Base-by-base conservation (phyloP, 2,329 filamentous ascomycete species). In the Xylaria sp. region DNA sequence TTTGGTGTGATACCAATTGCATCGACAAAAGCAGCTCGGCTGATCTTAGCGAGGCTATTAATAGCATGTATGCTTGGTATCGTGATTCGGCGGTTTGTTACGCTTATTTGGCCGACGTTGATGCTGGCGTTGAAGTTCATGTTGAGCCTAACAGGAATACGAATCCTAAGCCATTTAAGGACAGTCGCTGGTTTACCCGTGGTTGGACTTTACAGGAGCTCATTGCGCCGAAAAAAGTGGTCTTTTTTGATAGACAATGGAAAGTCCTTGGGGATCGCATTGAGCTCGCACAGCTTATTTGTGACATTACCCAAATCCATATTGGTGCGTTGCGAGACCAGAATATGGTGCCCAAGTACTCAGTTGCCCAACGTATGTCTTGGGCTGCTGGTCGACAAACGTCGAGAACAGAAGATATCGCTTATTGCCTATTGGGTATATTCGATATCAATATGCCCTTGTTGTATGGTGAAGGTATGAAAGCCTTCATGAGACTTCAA, bases 401-500 rank as follows among this genome's bases (percentile, higher is more conserved):
- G 0, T 72, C 68, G 0, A 58, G 74, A 3, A 4, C 56, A 0
- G 79, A 82, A 47, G 80, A 82, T 38, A 72, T 72, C n/a, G 78
- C 78, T 0, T 82, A 82, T 40, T 80, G 73, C 9, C 67, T 82
- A 0, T 61, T 82, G 3, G 80, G 80, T 0, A 71, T 82, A 0
- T 82, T 82, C 27, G 70, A 71, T 1, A 72, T 82, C 23, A 74
- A 78, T 37, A 80, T 82, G 75, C 74, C 79, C 0, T 64, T 81
- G 3, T 52, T 81, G 0, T 82, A 82, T 51, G 80, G 79, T 0
- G 74, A 79, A 46, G 74, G 75, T 0, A 4, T 17, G 0, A 71
- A 70, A 0, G 73, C 77, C 0, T 75, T 79, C n/a, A 15, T 46
- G 0, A 67, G 77, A 8, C 63, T 79, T 0, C 74, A 76, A 21